phyloP scores from a whole-genome alignment of 2,329 filamentous ascomycete genomes.

The Alternaria consortialis region DNA sequence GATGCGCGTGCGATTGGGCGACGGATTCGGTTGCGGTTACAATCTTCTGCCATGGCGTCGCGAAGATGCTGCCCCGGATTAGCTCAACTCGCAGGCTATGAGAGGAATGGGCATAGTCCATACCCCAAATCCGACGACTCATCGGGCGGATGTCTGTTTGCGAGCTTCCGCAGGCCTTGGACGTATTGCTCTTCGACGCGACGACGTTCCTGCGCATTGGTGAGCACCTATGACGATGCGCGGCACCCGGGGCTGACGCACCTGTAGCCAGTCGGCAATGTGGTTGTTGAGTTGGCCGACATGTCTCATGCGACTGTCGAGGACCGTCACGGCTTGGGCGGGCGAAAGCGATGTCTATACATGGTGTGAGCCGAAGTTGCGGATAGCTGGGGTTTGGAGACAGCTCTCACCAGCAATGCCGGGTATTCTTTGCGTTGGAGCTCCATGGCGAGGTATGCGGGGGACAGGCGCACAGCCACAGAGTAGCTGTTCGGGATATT shows the following conservation, averaged over 20 bases:
- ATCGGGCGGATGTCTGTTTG: constrained; percentile 77
- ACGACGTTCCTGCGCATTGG: constrained; percentile 77
- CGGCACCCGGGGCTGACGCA: constrained; percentile 56
- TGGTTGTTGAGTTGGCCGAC: constrained; percentile 87
- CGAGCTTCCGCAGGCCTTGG: constrained; percentile 80
- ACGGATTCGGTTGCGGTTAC: constrained; percentile 80
- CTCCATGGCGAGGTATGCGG: constrained; percentile 56
- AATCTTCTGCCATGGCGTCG: constrained; percentile 88
- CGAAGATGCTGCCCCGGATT: constrained; percentile 75
- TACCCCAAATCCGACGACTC: constrained; percentile 87
- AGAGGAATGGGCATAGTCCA: constrained; percentile 39
- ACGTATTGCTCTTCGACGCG: constrained; percentile 92
- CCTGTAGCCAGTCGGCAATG: constrained; percentile 96
- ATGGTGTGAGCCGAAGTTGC: constrained; percentile 40
- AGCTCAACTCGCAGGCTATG: constrained; percentile 35
- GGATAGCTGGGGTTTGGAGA: constrained; percentile 11
- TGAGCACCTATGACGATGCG: constrained; percentile 29
- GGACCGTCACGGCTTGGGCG: constrained; percentile 77
- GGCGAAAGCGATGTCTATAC: constrained; percentile 81
- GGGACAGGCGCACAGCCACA: constrained; percentile 41
- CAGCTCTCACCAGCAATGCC: constrained; percentile 79
- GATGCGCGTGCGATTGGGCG: constrained; percentile 81
- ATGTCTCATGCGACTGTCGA: constrained; percentile 87
- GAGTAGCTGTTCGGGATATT: constrained; percentile 28
- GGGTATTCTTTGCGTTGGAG: constrained; percentile 91